Evolutionary conservation across 176 grass and related monocot species (phyloP).

Genomic region (Pharus latifolius): DNA sequence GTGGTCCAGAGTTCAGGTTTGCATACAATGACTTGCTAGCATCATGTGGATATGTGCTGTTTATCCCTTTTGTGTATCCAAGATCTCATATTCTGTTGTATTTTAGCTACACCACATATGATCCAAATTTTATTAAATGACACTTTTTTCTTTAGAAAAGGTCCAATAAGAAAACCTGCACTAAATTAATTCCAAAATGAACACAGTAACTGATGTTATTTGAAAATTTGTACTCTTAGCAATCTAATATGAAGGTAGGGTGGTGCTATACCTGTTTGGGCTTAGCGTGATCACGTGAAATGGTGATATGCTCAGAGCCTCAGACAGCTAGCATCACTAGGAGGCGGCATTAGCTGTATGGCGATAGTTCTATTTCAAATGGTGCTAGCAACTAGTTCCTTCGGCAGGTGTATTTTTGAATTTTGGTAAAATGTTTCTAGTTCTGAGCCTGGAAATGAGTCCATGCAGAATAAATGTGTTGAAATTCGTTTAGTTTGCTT

Average conservation of each 20-base stretch:
- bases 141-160: background rate
- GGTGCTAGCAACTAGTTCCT: too few relatives aligned
- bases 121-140: background rate
- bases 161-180: background rate
- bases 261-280: background rate
- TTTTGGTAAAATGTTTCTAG: too few relatives aligned
- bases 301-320: background rate
- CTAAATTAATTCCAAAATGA: background rate
- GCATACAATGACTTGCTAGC: background rate
- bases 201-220: background rate
- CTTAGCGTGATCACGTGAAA: background rate
- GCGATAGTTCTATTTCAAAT: background rate
- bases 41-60: background rate
- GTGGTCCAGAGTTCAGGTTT: slow-evolving; percentile 97
- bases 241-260: background rate
- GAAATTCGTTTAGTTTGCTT: background rate
- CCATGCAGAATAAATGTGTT: background rate
- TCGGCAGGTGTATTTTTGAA: too few relatives aligned
- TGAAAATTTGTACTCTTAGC: background rate
- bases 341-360: background rate
- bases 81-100: background rate
- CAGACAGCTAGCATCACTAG: too few relatives aligned
- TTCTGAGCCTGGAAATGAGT: background rate
- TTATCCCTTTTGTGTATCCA: background rate
- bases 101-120: background rate